Evolutionary conservation across 2,329 filamentous ascomycete genomes (phyloP), one percentile per base, ranked within the genome.

Genomic region (Alternaria hordeiaustralica): DNA sequence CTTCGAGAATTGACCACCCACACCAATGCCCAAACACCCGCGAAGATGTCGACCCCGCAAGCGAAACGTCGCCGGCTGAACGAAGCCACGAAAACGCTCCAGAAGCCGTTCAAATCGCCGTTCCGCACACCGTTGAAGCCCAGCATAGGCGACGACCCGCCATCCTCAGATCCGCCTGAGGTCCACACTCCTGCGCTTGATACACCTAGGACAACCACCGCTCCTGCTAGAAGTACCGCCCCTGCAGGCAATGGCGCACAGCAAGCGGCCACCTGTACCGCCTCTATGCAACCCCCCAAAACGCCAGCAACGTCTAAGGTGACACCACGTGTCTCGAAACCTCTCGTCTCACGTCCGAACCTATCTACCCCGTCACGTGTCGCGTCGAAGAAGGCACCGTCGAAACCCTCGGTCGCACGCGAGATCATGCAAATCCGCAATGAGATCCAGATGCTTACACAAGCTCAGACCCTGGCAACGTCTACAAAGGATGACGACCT

Each of bases 41-140:
- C 51, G 33, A 71, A 64, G 28, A 84, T 86, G 84, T 82, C 82
- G 63, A 84, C 82, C 53, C 85, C 84, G 60, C 80, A 85, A 60
- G 83, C 83, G 61, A 92, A 92, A 81, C 87, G 89, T 54, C 88
- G 90, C 64, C 87, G 88, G 67, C 81, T 90, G 66, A 85, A 89
- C 61, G 81, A 85, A 47, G 85, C 87, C 43, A 80, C 84, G 21
- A 84, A 83, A n/a, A 86, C 86, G 7, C 85, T 92, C 51, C 85
- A 86, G 65, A 91, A 89, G 74, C 91, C 91, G 0, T 93, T 93
- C 81, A 89, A 90, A 68, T 92, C 91, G 49, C 91, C 90, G 13
- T 85, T 91, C 64, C 87, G 85, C 68, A 84, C 82, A 41, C 81
- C 83, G 23, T 63, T 76, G 55, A 77, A 74, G 58, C 70, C 71